These are phyloP conservation scores for Stellera chamaejasme DNA, from an alignment of 345 rosid species.

Conservation along the genomic window DNA sequence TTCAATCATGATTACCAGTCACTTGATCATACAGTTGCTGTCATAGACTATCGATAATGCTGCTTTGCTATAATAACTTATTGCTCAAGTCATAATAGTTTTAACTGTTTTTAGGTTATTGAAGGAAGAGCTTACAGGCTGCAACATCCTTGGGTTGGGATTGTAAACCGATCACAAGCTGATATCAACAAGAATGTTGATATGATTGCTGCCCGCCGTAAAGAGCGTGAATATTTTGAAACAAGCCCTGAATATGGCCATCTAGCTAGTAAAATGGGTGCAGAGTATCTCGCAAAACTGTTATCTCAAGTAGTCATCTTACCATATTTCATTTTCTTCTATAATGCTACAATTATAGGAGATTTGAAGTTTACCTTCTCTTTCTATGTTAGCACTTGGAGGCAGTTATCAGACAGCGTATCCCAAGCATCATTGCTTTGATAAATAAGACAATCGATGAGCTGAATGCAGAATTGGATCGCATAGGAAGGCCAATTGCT, in stretches of 20 bases:
- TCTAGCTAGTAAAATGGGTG: slow-evolving; percentile 88
- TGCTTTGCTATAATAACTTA: too few relatives aligned
- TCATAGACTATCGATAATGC: too few relatives aligned
- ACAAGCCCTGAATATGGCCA: slow-evolving; percentile 97
- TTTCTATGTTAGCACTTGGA: slow-evolving; percentile 66
- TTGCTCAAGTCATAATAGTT: slow-evolving; percentile 12
- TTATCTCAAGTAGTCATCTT: slow-evolving; percentile 60
- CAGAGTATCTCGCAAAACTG: slow-evolving; percentile 95
- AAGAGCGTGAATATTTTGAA: slow-evolving; percentile 95
- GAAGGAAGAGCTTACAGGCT: slow-evolving; percentile 93
- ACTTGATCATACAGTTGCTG: neutral
- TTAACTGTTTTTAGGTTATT: slow-evolving; percentile 51
- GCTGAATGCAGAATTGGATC: slow-evolving; percentile 95
- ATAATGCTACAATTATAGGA: neutral
- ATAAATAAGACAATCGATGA: slow-evolving; percentile 96
- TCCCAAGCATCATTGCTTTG: slow-evolving; percentile 93
- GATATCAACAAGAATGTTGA: slow-evolving; percentile 96
- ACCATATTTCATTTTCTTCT: neutral
- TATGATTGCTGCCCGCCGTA: slow-evolving; percentile 85
- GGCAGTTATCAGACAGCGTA: slow-evolving; percentile 87
- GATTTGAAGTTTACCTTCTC: neutral
- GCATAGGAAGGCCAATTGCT: slow-evolving; percentile 93
- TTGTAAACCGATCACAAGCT: slow-evolving; percentile 99
- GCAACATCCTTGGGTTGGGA: slow-evolving; percentile 99
- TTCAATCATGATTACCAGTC: slow-evolving; percentile 3